Base-by-base conservation (phyloP, 495 filamentous ascomycete genomes). In the Aspergillus wentii region DNA sequence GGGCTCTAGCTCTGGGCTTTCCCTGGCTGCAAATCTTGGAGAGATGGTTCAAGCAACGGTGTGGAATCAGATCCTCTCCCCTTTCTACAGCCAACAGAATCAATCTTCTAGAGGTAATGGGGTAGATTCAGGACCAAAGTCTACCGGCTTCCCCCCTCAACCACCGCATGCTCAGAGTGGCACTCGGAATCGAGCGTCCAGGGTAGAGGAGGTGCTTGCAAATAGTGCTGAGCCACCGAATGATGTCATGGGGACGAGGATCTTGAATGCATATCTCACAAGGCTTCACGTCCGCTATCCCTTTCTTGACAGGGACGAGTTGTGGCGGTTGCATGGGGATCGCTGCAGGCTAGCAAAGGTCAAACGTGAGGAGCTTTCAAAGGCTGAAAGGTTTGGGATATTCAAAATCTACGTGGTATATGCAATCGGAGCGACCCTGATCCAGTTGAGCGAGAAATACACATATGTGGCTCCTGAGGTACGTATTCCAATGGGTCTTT, bases 11-110 rank as follows among this genome's bases (percentile, higher is more conserved):
- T 74, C 69, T 5, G 72, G 72, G 9, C 57, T 76, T 17, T 62
- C 69, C 10, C 43, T 76, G 25, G 71, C 69, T 14, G 57, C 64
- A 4, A 66, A 72, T 36, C 41, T 76, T 14, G 69, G 72, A 10
- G 69, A 76, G 37, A 74, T 76, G 69, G 72, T 74, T 15, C 69
- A 73, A 38, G 62, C 66, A 1, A 74, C 69, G 15, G 67, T 74
- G 7, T 75, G 68, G 68, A 72, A 71, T 36, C 71, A 75, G 40
- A 61, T 66, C 9, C 56, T 73, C 26, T 49, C 54, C 4, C 53
- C 57, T 5, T 61, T 62, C 8, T 51, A 60, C 23, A 58, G 49
- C 39, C 54, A 59, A 17, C 52, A 46, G 11, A 52, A 57, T 13
- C 48, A 46, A 17, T 51, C 43, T 15, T 22, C 34, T 5, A 13